Base-by-base conservation (phyloP, 1,139 yeast species). In the Debaryomyces sp. region DNA sequence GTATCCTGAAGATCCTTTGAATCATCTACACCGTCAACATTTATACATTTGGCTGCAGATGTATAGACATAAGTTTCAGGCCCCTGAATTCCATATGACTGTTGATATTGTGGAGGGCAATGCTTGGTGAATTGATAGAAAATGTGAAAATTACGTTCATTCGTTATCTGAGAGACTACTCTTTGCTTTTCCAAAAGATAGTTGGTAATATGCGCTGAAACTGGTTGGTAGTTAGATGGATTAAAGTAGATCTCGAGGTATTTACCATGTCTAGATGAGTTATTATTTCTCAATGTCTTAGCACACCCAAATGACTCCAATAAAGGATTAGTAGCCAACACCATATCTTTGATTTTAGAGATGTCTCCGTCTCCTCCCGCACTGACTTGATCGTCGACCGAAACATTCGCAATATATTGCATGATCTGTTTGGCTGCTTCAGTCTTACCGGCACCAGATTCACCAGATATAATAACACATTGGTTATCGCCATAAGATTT, bases 281-380 rank as follows among this genome's bases (percentile, higher is more conserved):
- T 95, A 71, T 95, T 90, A 68, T 95, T 95, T 66, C 99, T 81
- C 61, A 95, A 77, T 0, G 99, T 95, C 68, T 94, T 95, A 13
- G 99, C 99, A 78, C 99, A 95, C 18, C 99, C 99, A 71, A 95
- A 94, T 0, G 97, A 87, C 68, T 95, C 99, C 60, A 95, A 78
- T 50, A 95, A 75, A 3, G 99, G 99, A 64, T 95, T 95, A 1
- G 99, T 95, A 26, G 99, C 99, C 55, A 95, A 78, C 10, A 95
- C 99, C 96, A 94, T 94, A 64, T 94, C 97, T 66, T 92, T 94
- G 68, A 94, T 92, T 60, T 85, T 85, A 54, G 89, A 83, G 62
- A 95, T 94, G 67, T 70, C 77, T 24, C 50, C 51, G 43, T 57
- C 50, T 29, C 61, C 59, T 5, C 52, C 43, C 12, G 56, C 49